phyloP scores from a whole-genome alignment of 2,329 filamentous ascomycete species.

The Colletotrichum sp. region DNA sequence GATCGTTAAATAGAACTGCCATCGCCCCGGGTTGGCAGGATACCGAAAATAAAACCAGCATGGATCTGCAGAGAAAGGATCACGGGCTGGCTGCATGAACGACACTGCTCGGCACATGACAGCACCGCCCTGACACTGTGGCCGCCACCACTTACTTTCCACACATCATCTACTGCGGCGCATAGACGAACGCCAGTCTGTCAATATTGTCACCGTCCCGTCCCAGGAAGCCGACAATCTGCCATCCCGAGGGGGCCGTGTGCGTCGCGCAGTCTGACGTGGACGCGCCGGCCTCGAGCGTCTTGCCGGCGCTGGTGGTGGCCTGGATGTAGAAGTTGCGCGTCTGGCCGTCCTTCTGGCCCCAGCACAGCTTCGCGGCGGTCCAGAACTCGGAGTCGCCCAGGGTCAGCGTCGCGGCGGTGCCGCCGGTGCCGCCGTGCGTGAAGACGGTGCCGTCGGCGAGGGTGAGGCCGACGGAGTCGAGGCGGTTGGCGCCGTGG shows the following conservation, averaged over 20 bases:
- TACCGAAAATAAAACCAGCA: not conserved
- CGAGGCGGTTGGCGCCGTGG: conserved; percentile 52
- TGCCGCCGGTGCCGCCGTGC: conserved; percentile 61
- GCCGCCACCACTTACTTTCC: not conserved
- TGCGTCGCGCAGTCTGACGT: conserved; percentile 53
- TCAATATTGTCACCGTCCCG: conserved; percentile 61
- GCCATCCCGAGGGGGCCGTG: conserved; percentile 52
- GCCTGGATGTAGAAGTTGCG: conserved; percentile 61
- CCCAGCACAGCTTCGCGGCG: conserved; percentile 54
- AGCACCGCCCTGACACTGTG: not conserved
- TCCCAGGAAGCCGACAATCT: conserved; percentile 58
- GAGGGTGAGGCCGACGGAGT: conserved; percentile 53
- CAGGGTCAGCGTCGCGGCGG: conserved; percentile 45
- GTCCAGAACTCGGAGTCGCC: conserved; percentile 52
- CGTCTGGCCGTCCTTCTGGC: conserved; percentile 46
- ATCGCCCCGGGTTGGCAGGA: not conserved
- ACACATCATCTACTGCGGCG: conserved; percentile 20
- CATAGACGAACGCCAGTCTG: conserved; percentile 54
- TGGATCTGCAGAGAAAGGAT: not conserved
- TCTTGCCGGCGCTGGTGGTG: conserved; percentile 54
- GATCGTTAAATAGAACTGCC: not conserved
- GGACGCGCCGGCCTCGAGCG: conserved; percentile 45
- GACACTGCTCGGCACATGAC: not conserved
- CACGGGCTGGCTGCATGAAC: not conserved
- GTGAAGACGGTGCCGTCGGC: conserved; percentile 50